Base-by-base conservation (phyloP, 345 rosid genomes). In the Boechera stricta region DNA sequence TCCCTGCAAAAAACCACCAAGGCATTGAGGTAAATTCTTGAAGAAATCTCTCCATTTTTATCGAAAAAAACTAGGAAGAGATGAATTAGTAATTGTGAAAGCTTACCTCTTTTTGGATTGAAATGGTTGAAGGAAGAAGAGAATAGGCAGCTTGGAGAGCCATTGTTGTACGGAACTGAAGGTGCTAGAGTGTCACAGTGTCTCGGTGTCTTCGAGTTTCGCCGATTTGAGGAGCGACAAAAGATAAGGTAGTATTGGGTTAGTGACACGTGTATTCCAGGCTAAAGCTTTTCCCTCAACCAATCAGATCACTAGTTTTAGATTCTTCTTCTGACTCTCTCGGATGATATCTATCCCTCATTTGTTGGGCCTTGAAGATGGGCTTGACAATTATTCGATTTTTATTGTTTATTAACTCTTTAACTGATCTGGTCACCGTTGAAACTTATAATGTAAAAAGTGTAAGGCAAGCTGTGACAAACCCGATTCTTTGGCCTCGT, bases 61-160 rank as follows among this genome's bases (percentile, higher is more conserved):
- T 65, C 12, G 36, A 45, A 44, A 2, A 9, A 39, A 38, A n/a
- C 29, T 28, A 28, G 29, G 3, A 10, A 29, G 0, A 7, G 42
- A 57, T 29, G 16, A 55, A 3, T 41, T 26, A 1, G 52, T 26
- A 56, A 35, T 1, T 10, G 11, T 8, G 51, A 12, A 55, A 69
- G 11, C 32, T 48, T 26, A 94, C 99, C 94, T 90, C 97, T 84
- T 85, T 89, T 49, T 84, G 84, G 45, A 81, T 51, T 54, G 85
- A 72, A 71, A 86, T 76, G 36, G 91, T 73, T 36, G 91, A 87
- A 62, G 91, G 87, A 77, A 86, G 83, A 83, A 92, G 85, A 52
- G 96, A 88, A 62, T 36, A 79, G 55, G 97, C 84, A 75, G 98
- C 85, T 64, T 82, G 93, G 26, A 90, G 88, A 78, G 94, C 97